Base-by-base conservation (phyloP, 495 filamentous ascomycete genomes). In the Talaromyces adpressus region DNA sequence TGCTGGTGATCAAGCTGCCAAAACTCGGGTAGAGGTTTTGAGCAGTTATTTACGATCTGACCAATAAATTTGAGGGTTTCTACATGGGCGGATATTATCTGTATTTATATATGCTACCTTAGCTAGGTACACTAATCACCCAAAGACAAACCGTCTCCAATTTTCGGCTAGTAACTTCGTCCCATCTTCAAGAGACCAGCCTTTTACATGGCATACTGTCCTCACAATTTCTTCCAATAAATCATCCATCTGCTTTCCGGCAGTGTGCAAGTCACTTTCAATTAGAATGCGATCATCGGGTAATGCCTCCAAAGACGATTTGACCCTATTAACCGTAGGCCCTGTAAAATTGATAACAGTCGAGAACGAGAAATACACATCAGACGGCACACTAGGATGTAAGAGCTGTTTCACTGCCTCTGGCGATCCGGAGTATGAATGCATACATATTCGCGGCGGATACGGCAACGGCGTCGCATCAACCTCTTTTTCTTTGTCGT, bases 321-420 rank as follows among this genome's bases (percentile, higher is more conserved):
- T 67, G 4, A 84, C 77, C 66, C 84, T 87, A 34, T 72, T 63
- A 7, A 79, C 75, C 14, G 82, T 79, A 8, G 77, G 70, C 4
- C 82, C 84, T 1, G 81, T 81, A 66, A 96, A 85, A 70, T 98
- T 98, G 65, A 98, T 89, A 3, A 84, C 84, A 2, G 80, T 82
- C 0, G 92, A 96, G 68, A 98, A 97, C 0, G 92, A 97, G 68
- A 94, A 93, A 70, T 85, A 98, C 8, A 97, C 80, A 39, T 87
- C 81, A 3, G 86, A 86, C 0, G 95, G 93, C 22, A 94, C 84
- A 0, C 85, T 81, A 2, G 84, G 86, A 66, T 89, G 77, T 64
- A 92, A 73, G 65, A 95, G 97, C 71, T 93, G 91, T 54, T 82
- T 89, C 30, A 96, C 69, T 27, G 85, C 82, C 45, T 94, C 87